Evolutionary conservation across 495 filamentous ascomycete genomes (phyloP), one percentile per base, ranked within the genome.

Genomic region (Trichoderma parareesei): DNA sequence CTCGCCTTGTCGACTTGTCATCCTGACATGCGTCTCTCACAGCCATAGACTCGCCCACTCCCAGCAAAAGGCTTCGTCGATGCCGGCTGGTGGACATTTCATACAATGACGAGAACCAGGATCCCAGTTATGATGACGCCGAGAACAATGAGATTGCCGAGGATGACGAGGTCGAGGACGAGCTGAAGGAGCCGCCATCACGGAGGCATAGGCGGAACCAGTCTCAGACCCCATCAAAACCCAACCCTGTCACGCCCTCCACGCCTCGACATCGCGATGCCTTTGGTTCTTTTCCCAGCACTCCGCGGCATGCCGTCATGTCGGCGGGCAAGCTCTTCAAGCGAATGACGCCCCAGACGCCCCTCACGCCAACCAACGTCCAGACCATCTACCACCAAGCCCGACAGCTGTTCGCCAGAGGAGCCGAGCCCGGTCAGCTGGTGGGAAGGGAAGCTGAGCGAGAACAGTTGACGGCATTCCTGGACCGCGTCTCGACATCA

Each of bases 381-480:
- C 85, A 85, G 44, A 90, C 90, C 0, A 82, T 97, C 16, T 97
- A 98, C 71, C 90, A 92, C 63, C 81, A 85, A 60, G 95, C 93
- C 5, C 85, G 93, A n/a, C 87, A 93, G 70, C 73, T 96, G 5
- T 98, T 99, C 72, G 86, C 89, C 4, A 83, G 91, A 57, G 89
- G 89, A 64, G 84, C 87, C 33, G 85, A 87, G 62, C 90, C 91
- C 3, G 85, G 86, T 10, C 84, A 84, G 69, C 77, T 99, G 46
- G 80, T 97, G 70, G 94, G 94, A 43, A 86, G 94, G 44, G 91
- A 96, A 42, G 75, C 84, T 0, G 94, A 99, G 71, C 84, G 88
- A 62, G 76, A 82, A 20, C 86, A 93, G 63, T 76, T 99, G 33
- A 73, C 77, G 4, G 69, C 69, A 0, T 97, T 98, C 67, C 79